Conservation (phyloP, 129 eudicot genomes). For the Cynara cardunculus region DNA sequence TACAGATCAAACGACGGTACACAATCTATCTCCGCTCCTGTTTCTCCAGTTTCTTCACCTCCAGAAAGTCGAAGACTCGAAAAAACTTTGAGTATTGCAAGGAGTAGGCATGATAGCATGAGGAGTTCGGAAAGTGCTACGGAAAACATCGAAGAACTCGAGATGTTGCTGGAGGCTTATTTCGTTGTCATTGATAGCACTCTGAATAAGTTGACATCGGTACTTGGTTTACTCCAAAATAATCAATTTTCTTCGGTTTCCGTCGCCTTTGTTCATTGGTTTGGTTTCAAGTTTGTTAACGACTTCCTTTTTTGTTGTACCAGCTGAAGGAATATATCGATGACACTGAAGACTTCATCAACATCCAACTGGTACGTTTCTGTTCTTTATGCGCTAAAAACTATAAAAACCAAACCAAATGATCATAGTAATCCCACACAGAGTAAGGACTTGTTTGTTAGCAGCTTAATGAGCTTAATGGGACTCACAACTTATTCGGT, state of each 20-base stretch:
- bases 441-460: not conserved
- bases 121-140: conserved; percentile 69
- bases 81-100: conserved; percentile 66
- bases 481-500: too few species aligned
- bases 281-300: conserved; percentile 6
- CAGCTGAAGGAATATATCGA: conserved; percentile 99
- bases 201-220: conserved; percentile 90
- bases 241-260: not conserved
- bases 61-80: conserved; percentile 72
- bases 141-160: conserved; percentile 79
- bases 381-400: not conserved
- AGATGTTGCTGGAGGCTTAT: conserved; percentile 96
- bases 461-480: too few species aligned
- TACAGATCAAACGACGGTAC: conserved; percentile 62
- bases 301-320: conserved; percentile 17
- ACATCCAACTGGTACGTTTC: conserved; percentile 86
- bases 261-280: not conserved
- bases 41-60: conserved; percentile 88
- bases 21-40: conserved; percentile 76
- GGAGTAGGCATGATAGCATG: conserved; percentile 81
- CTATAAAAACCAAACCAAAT: not conserved
- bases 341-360: conserved; percentile 94
- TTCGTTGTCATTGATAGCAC: conserved; percentile 92
- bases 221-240: conserved; percentile 19
- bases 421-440: not conserved